Percentiles rank a stretch among this genome's conserved stretches.
phyloP scores from a whole-genome alignment of 2,329 filamentous ascomycete genomes.

The Elsinoe ampelina region DNA sequence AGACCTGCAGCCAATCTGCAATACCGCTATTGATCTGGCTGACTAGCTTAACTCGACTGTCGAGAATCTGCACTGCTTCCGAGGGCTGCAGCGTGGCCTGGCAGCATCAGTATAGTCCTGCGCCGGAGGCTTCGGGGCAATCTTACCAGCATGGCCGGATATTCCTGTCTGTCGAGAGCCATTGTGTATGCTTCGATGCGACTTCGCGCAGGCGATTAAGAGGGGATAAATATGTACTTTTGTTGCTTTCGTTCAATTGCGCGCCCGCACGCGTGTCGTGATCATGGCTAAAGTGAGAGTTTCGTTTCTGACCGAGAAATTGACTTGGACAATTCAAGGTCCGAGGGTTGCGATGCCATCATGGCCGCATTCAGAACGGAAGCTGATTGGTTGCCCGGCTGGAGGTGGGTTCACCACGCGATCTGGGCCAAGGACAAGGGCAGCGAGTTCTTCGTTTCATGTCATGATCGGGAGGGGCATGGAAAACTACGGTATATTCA shows the following conservation, averaged over 20 bases:
- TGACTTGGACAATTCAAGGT: neutral
- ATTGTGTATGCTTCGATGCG: neutral
- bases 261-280: conserved; percentile 8
- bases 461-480: neutral
- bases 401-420: neutral
- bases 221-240: neutral
- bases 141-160: conserved; percentile 88
- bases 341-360: neutral
- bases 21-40: conserved; percentile 79
- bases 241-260: neutral
- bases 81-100: conserved; percentile 72
- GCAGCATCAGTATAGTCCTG: neutral
- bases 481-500: neutral
- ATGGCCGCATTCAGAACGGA: neutral
- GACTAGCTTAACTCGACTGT: conserved; percentile 81
- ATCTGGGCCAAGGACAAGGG: neutral
- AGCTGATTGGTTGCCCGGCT: neutral
- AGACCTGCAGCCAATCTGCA: conserved; percentile 90
- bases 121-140: conserved; percentile 17
- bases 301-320: neutral
- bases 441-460: neutral
- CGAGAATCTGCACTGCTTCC: conserved; percentile 72
- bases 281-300: neutral
- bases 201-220: neutral
- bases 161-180: conserved; percentile 62